Evolutionary conservation across 768 basidiomycete genomes (phyloP).

Genomic region (Boletus edulis): DNA sequence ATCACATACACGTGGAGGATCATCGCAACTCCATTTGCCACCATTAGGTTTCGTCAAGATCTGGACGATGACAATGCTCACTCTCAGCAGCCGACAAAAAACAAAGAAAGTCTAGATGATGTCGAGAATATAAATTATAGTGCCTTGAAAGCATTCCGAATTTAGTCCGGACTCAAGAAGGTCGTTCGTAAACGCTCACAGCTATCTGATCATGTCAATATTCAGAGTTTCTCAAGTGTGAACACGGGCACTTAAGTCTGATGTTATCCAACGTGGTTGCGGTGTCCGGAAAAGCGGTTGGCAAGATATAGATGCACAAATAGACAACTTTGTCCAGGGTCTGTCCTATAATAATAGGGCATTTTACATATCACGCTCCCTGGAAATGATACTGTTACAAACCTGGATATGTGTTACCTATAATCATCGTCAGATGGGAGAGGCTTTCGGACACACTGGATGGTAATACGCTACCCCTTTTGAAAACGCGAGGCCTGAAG

Average conservation of each 20-base stretch:
- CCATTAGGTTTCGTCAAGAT: not conserved
- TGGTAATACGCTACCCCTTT: not conserved
- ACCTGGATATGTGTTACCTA: constrained; percentile 2
- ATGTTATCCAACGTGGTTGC: not conserved
- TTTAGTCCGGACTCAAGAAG: not conserved
- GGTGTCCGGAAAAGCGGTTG: not conserved
- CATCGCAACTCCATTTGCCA: not conserved
- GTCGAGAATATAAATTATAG: not conserved
- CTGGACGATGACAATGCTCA: not conserved
- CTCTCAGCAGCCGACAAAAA: not conserved
- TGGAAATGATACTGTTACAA: not conserved
- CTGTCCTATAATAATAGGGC: not conserved
- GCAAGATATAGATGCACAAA: not conserved
- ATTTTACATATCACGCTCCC: not conserved
- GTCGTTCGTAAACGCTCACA: not conserved
- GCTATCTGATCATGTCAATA: not conserved
- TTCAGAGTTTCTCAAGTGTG: not conserved
- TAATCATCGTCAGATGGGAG: not conserved
- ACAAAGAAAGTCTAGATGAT: not conserved
- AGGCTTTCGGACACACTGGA: not conserved
- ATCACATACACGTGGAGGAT: not conserved
- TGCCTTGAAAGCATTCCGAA: not conserved
- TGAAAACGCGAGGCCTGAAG: not conserved
- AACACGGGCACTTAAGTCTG: not conserved
- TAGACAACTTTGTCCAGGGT: not conserved